These are phyloP conservation scores for Yamadazyma scolyti DNA, from an alignment of 805 yeast species.

Conservation along the genomic window DNA sequence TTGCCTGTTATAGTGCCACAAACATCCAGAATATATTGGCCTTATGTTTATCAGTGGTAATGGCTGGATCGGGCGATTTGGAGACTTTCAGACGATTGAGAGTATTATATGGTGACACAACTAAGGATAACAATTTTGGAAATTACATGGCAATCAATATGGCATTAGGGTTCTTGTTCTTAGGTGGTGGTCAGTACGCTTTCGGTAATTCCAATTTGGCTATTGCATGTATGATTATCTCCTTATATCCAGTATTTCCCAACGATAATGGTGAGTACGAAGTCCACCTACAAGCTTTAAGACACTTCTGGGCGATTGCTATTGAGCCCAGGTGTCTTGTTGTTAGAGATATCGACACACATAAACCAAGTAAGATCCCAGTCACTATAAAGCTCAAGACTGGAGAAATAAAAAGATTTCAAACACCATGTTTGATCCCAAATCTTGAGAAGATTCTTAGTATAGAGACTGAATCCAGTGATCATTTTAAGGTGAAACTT, in stretches of 20 bases:
- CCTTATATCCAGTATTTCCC: constrained; percentile 77
- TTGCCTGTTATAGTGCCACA: constrained; percentile 52
- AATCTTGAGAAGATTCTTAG: constrained; percentile 45
- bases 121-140: constrained; percentile 52
- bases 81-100: constrained; percentile 71
- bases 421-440: constrained; percentile 72
- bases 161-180: constrained; percentile 81
- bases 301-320: constrained; percentile 89
- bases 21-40: constrained; percentile 57
- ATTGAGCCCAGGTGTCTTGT: constrained; percentile 80
- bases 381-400: constrained; percentile 36
- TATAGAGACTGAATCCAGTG: constrained; percentile 45
- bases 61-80: constrained; percentile 92
- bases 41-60: constrained; percentile 64
- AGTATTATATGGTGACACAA: constrained; percentile 58
- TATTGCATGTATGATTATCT: constrained; percentile 63
- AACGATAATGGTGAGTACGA: constrained; percentile 35
- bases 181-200: constrained; percentile 92
- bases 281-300: constrained; percentile 75
- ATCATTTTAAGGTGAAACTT: constrained; percentile 52
- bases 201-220: constrained; percentile 61
- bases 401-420: constrained; percentile 29
- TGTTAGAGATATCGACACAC: constrained; percentile 63
- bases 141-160: constrained; percentile 73
- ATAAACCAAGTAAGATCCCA: constrained; percentile 48